Percentiles rank a stretch among this genome's conserved stretches.
Conservation (phyloP, 2,329 filamentous ascomycete species). For the Zymoseptoria brevis region DNA sequence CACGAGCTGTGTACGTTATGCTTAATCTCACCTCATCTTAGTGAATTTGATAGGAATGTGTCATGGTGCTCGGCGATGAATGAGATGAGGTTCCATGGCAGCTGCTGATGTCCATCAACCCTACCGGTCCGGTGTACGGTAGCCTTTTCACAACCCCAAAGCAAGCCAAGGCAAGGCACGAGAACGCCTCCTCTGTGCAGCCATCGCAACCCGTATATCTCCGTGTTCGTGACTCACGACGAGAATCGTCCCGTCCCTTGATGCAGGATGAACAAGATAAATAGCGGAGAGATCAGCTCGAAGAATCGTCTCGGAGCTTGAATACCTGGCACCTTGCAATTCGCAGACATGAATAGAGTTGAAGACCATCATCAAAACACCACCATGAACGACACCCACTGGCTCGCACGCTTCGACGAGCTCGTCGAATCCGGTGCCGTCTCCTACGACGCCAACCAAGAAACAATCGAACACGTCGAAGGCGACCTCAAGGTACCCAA, state of each 20-base stretch:
- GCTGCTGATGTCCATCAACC: too few species aligned
- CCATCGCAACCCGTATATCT: too few species aligned
- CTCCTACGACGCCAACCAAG: neutral
- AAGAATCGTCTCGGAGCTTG: neutral
- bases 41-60: neutral
- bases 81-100: too few species aligned
- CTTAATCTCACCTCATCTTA: neutral
- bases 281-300: too few species aligned
- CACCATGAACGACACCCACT: neutral
- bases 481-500: neutral
- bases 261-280: too few species aligned
- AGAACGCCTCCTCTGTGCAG: too few species aligned
- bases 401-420: neutral
- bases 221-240: too few species aligned
- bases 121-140: too few species aligned
- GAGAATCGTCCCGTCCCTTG: too few species aligned
- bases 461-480: neutral
- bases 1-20: neutral
- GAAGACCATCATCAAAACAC: neutral
- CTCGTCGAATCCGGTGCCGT: conserved; percentile 1
- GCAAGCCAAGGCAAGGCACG: too few species aligned
- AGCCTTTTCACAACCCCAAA: too few species aligned
- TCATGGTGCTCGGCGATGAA: neutral
- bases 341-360: neutral
- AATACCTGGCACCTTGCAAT: neutral